Evolutionary conservation across 2,329 filamentous ascomycete genomes (phyloP), one percentile per base, ranked within the genome.

Genomic region (Exophiala oligosperma): DNA sequence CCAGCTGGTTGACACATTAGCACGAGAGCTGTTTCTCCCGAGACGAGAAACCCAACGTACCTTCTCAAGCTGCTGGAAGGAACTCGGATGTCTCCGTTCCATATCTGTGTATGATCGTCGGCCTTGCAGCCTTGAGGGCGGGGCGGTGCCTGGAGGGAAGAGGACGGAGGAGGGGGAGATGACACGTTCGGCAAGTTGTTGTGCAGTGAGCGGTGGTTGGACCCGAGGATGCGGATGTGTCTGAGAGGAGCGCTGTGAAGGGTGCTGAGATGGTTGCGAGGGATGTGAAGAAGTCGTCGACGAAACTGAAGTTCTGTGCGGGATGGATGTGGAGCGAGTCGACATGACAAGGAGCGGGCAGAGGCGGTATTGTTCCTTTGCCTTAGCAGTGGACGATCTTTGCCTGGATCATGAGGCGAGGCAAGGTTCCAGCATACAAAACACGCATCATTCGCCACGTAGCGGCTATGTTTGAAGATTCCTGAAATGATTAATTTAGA

Each of bases 41-140:
- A 9, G 11, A 35, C 2, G 8, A 35, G 32, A 35, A 35, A 5
- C 32, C 9, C 32, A 35, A 54, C 64, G 52, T 68, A 79, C 77
- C 76, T 93, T 99, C 78, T 99, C 94, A 74, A 97, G 84, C 86
- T 97, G 94, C 83, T 97, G 93, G 81, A 99, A 99, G 62, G 93
- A 97, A 79, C 90, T 96, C 56, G 93, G 92, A 71, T 97, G 83
- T 74, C 95, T 90, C 71, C 90, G 90, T 77, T 97, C 93, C 93
- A 97, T 97, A 35, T 61, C 56, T 12, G 54, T 28, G 52, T 49
- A 46, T 23, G 44, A 35, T n/a, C 43, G 32, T 52, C 60, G 46
- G 46, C 55, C 57, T 62, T 60, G 65, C 21, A 56, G 49, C 49
- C 54, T 58, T 23, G 57, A 49, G 52, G 56, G 55, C 43, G 62